Evolutionary conservation across 2,329 filamentous ascomycete species (phyloP).

Genomic region (Neurospora sp.): DNA sequence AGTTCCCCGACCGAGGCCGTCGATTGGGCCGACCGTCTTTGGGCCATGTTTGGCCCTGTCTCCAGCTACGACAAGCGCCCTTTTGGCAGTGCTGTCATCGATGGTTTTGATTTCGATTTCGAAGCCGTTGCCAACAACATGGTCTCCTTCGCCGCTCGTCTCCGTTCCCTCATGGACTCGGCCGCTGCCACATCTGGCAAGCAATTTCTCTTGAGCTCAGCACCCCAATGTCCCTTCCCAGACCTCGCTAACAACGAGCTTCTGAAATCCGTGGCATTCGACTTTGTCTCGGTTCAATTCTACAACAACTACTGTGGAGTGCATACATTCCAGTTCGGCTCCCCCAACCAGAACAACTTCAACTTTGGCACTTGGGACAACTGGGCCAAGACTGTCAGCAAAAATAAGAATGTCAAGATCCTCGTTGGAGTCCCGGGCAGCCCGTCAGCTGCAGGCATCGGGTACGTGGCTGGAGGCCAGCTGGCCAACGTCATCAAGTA

Average conservation of each 20-base stretch:
- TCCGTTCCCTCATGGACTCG: constrained; percentile 45
- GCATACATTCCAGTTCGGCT: constrained; percentile 36
- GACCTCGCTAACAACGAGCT: constrained; percentile 49
- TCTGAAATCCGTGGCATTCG: constrained; percentile 44
- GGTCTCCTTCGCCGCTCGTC: constrained; percentile 46
- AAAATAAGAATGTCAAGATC: constrained; percentile 51
- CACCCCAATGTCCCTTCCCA: constrained; percentile 59
- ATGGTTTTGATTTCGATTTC: constrained; percentile 72
- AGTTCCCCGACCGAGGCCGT: constrained; percentile 38
- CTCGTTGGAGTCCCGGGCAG: constrained; percentile 51
- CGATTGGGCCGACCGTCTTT: constrained; percentile 50
- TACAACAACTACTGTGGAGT: constrained; percentile 61
- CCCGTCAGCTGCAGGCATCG: constrained; percentile 42
- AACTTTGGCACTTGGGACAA: constrained; percentile 55
- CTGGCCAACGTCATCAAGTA: constrained; percentile 43
- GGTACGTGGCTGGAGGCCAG: constrained; percentile 39
- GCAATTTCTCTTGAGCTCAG: constrained; percentile 50
- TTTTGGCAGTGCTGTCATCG: constrained; percentile 54
- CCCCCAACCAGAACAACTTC: constrained; percentile 39
- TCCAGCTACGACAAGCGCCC: constrained; percentile 44
- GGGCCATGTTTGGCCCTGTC: constrained; percentile 59
- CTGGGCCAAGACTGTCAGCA: constrained; percentile 49
- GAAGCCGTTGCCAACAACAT: constrained; percentile 52
- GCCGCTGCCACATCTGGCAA: constrained; percentile 36
- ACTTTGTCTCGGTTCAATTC: constrained; percentile 55